A percentile compares a stretch with the other conserved stretches of the same genome.
These are phyloP conservation scores for Mollisiaceae sp. DNA, from an alignment of 2,329 filamentous ascomycete genomes.

Conservation along the genomic window DNA sequence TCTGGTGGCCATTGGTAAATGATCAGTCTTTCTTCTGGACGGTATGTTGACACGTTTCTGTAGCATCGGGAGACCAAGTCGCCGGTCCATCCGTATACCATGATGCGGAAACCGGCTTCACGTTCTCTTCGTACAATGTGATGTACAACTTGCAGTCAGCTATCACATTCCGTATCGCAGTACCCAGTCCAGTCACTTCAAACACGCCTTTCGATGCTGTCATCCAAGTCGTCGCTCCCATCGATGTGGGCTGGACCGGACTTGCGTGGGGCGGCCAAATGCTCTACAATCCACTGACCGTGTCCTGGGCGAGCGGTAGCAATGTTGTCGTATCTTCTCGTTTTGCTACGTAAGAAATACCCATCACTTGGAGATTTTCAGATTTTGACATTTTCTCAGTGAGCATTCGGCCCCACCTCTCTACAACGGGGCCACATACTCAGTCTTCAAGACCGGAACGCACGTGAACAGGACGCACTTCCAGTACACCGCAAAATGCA, in stretches of 20 bases:
- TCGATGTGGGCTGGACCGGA: conserved; percentile 26
- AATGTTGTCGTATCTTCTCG: conserved; percentile 20
- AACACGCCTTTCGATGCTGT: conserved; percentile 24
- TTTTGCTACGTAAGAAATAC: conserved; percentile 22
- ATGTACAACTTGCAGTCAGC: conserved; percentile 16
- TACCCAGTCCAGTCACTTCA: conserved; percentile 18
- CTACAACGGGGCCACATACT: conserved; percentile 21
- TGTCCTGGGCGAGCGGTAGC: conserved; percentile 23
- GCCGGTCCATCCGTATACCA: conserved; percentile 21
- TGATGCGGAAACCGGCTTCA: conserved; percentile 28
- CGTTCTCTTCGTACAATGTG: conserved; percentile 22
- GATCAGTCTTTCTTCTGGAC: neutral
- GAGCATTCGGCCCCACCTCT: conserved; percentile 14
- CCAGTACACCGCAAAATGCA: conserved; percentile 28
- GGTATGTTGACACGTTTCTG: neutral
- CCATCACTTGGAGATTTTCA: neutral
- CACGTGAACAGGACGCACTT: conserved; percentile 27
- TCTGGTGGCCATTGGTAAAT: conserved; percentile 21
- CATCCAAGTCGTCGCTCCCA: conserved; percentile 26
- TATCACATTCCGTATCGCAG: conserved; percentile 24
- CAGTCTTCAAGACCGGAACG: conserved; percentile 24
- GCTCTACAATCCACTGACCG: conserved; percentile 23
- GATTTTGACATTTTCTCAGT: neutral
- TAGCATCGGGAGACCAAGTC: conserved; percentile 11
- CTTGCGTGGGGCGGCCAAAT: conserved; percentile 29